A percentile compares a stretch with the other conserved stretches of the same genome.
phyloP scores from a whole-genome alignment of 176 grass and related monocot genomes.

The Bonia amplexicaulis region DNA sequence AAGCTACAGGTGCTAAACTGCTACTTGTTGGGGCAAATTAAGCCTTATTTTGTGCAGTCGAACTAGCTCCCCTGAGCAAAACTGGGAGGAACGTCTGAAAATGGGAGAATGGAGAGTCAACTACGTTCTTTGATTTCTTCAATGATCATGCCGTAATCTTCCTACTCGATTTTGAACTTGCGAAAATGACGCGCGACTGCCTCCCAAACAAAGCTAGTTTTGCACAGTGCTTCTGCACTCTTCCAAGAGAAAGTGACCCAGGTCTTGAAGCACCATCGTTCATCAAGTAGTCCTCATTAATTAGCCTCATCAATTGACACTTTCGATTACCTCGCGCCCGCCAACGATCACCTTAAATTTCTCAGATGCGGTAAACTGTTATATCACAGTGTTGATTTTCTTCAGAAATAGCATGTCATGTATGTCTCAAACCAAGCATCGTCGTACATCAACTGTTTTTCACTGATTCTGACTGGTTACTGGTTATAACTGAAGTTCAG shows the following conservation, averaged over 20 bases:
- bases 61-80: background rate
- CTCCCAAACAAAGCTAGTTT: background rate
- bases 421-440: background rate
- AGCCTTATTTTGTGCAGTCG: constrained; percentile 16
- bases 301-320: background rate
- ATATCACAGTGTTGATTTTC: background rate
- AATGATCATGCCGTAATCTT: background rate
- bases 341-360: too few species aligned
- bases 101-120: background rate
- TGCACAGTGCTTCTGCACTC: background rate
- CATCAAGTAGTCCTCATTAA: background rate
- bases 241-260: background rate
- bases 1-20: background rate
- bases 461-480: background rate
- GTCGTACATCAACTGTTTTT: background rate
- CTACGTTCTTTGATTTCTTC: constrained; percentile 14
- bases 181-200: background rate
- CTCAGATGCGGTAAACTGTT: too few species aligned
- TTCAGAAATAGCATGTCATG: background rate
- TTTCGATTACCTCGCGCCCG: too few species aligned
- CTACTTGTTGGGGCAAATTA: background rate
- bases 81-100: background rate
- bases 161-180: background rate
- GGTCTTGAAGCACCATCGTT: background rate
- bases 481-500: background rate